phyloP scores from a whole-genome alignment of 495 filamentous ascomycete species.

The Immersiella caudata region DNA sequence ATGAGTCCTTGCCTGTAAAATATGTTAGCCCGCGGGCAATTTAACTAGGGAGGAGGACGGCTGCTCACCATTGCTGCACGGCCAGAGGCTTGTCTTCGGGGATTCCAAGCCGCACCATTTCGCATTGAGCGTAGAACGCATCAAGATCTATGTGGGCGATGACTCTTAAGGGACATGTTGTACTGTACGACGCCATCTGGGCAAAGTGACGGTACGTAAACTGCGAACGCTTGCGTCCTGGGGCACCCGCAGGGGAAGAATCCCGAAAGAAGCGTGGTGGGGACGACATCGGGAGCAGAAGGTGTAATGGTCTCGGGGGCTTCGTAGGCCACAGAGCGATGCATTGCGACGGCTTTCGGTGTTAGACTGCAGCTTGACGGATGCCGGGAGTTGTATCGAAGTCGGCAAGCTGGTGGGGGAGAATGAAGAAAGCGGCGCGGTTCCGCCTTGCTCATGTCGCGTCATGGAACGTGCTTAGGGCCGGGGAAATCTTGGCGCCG shows the following conservation, averaged over 20 bases:
- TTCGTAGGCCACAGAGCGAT: neutral
- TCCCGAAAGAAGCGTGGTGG: conserved; percentile 38
- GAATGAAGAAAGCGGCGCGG: neutral
- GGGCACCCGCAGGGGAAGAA: conserved; percentile 43
- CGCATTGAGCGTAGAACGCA: conserved; percentile 97
- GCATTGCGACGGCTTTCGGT: neutral
- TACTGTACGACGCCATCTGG: conserved; percentile 70
- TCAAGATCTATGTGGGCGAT: conserved; percentile 94
- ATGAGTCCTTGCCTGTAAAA: conserved; percentile 72
- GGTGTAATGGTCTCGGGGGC: neutral
- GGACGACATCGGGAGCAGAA: conserved; percentile 30
- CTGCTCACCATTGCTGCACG: conserved; percentile 79
- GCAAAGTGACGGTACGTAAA: conserved; percentile 85
- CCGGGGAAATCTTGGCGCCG: neutral
- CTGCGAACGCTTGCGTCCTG: conserved; percentile 59
- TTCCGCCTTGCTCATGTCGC: neutral
- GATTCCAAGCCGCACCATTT: conserved; percentile 80
- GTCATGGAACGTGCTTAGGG: neutral
- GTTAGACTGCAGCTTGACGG: neutral
- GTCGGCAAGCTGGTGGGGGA: neutral
- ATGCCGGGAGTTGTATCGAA: neutral
- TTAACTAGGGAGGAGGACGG: conserved; percentile 19
- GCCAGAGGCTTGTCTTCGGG: conserved; percentile 78
- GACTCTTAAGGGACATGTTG: conserved; percentile 77
- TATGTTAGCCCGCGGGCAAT: neutral